phyloP scores from a whole-genome alignment of 441 rosid genomes.

The Erysimum cheiri region DNA sequence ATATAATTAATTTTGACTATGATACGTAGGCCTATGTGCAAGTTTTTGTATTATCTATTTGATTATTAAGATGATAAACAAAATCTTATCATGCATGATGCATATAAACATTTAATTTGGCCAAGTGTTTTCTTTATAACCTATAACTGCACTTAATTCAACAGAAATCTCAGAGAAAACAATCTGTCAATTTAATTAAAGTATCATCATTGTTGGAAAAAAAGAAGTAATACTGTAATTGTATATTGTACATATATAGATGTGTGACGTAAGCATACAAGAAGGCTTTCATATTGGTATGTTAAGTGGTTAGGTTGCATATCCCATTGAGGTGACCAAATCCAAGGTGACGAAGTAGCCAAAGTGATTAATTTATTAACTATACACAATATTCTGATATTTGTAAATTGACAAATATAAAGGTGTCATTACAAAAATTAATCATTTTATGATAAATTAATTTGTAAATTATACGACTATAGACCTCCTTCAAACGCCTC shows the following conservation, averaged over 20 bases:
- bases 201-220: too few relatives aligned
- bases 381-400: background rate
- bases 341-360: background rate
- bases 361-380: background rate
- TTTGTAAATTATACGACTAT: background rate
- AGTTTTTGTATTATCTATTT: too few relatives aligned
- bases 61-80: too few relatives aligned
- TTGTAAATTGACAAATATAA: background rate
- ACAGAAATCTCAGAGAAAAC: too few relatives aligned
- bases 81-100: too few relatives aligned
- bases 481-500: background rate
- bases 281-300: background rate
- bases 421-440: background rate
- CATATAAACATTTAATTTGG: too few relatives aligned
- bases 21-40: background rate
- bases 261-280: conserved; percentile 11
- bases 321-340: conserved; percentile 15
- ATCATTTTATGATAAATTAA: background rate
- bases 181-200: too few relatives aligned
- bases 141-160: too few relatives aligned
- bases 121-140: too few relatives aligned
- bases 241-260: background rate
- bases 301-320: conserved; percentile 19
- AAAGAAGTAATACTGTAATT: background rate
- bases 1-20: background rate